Base-by-base conservation (phyloP, 2,329 filamentous ascomycete genomes). In the Penicillium sp. region DNA sequence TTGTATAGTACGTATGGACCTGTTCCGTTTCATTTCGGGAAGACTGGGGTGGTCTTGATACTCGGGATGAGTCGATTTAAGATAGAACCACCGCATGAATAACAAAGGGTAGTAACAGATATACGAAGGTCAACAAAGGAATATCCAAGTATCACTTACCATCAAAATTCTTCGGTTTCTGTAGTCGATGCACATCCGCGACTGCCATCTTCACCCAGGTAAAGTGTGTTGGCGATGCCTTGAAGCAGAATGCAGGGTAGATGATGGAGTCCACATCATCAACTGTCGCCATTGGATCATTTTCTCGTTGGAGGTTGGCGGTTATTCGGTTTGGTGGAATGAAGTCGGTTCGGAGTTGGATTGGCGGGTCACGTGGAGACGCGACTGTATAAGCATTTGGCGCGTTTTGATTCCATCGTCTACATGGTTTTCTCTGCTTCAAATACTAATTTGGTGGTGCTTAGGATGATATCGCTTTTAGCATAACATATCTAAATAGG, bases 121-220 rank as follows among this genome's bases (percentile, higher is more conserved):
- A 15, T 31, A 12, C 2, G 15, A 29, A 40, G 41, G 31, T 31
- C 18, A 47, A 33, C 11, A 14, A 42, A 54, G 2, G 5, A 22
- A 6, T 12, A 6, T 40, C 1, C n/a, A 18, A 8, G n/a, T 27
- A 42, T 26, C n/a, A 35, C 63, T 22, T 75, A 82, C 83, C 81
- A 73, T 78, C 76, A 64, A 82, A 85, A 2, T 76, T 79, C 6
- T 66, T 69, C 42, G 78, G 75, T 50, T 73, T 70, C 23, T 74
- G 73, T 31, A 87, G 71, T 8, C 71, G 70, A 64, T 84, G 82
- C 37, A 87, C 77, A 69, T 85, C 82, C 26, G 75, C 73, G 15
- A 77, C 76, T 1, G 81, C 80, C 60, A 88, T 75, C 67, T 85
- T 85, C 69, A 85, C 85, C 85, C 85, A 88, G 67, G 77, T 69